Evolutionary conservation across 2,329 filamentous ascomycete species (phyloP).

Genomic region (Fusarium euwallaceae): DNA sequence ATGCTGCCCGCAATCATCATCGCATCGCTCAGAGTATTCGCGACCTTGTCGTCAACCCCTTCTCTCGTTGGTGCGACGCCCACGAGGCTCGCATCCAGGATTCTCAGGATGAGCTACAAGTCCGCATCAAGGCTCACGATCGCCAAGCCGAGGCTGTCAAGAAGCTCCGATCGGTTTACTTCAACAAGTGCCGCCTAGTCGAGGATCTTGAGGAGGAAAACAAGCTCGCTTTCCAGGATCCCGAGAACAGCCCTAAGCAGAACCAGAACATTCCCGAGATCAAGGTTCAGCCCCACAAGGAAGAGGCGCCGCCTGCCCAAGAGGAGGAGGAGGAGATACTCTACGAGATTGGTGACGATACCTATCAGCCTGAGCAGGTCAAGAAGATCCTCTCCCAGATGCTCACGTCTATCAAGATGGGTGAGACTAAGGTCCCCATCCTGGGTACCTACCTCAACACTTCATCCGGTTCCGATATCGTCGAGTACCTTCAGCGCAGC

Average conservation of each 20-base stretch:
- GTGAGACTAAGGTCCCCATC: conserved; percentile 95
- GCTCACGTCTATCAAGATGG: conserved; percentile 86
- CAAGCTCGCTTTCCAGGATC: conserved; percentile 95
- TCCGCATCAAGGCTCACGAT: conserved; percentile 91
- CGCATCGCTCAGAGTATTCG: conserved; percentile 98
- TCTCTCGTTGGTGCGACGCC: conserved; percentile 95
- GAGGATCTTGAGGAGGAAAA: conserved; percentile 99
- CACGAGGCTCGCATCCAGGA: conserved; percentile 92
- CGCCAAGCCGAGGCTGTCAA: conserved; percentile 90
- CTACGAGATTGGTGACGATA: conserved; percentile 90
- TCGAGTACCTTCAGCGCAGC: conserved; percentile 92
- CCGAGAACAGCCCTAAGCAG: conserved; percentile 75
- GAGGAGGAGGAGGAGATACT: conserved; percentile 82
- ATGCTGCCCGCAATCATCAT: conserved; percentile 88
- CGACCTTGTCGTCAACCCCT: conserved; percentile 94
- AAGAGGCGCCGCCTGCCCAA: conserved; percentile 65
- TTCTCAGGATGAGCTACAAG: conserved; percentile 93
- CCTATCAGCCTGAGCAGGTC: conserved; percentile 86
- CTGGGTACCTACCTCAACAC: conserved; percentile 95
- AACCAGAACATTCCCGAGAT: conserved; percentile 80
- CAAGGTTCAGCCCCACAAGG: conserved; percentile 81
- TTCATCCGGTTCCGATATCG: conserved; percentile 90
- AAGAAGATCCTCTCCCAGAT: conserved; percentile 92
- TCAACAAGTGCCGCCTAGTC: conserved; percentile 97
- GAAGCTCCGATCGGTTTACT: conserved; percentile 95